Evolutionary conservation across 75 land plant genomes (phyloP).

Genomic region (Cunninghamia lanceolata): DNA sequence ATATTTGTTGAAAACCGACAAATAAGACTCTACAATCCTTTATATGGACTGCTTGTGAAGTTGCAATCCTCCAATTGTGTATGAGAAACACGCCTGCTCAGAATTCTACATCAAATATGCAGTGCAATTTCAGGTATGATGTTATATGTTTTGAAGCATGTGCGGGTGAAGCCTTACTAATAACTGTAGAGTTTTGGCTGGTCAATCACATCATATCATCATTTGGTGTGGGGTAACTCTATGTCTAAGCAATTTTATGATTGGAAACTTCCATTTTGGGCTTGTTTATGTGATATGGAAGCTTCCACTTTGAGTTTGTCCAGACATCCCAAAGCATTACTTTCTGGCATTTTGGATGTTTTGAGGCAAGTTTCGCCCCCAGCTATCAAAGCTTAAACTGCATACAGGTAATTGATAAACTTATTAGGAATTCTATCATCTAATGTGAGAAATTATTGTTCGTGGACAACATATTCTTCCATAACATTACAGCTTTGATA

Average conservation of each 20-base stretch:
- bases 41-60: neutral
- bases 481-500: neutral
- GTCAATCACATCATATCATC: neutral
- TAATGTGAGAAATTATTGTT: neutral
- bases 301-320: neutral
- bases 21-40: neutral
- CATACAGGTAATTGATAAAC: neutral
- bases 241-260: neutral
- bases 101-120: neutral
- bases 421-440: neutral
- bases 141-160: neutral
- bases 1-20: conserved; percentile 14
- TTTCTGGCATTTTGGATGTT: neutral
- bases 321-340: neutral
- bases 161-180: neutral
- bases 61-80: neutral
- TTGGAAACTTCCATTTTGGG: neutral
- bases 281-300: neutral
- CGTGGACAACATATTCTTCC: neutral
- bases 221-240: neutral
- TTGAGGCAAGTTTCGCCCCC: neutral
- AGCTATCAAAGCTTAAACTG: neutral
- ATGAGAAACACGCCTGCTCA: neutral
- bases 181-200: neutral
- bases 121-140: neutral